Evolutionary conservation across 164 flowering plant species (phyloP).

Genomic region (Annona squamosa): DNA sequence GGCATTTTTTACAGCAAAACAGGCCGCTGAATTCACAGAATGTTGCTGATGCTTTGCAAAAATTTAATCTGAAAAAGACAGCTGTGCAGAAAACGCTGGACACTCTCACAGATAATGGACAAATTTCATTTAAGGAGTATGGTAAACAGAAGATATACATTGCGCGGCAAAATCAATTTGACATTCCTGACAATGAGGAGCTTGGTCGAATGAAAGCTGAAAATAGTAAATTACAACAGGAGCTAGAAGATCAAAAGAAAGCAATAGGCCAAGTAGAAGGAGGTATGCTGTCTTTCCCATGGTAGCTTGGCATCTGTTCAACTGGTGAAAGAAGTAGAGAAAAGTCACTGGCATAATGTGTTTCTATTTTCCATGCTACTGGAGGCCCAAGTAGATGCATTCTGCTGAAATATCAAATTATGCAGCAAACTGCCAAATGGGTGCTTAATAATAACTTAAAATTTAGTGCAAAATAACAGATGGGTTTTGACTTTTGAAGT

Average conservation of each 20-base stretch:
- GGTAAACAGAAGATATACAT: slow-evolving; percentile 94
- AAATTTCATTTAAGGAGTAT: slow-evolving; percentile 57
- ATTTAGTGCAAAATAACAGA: neutral
- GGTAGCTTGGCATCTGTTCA: too few species aligned
- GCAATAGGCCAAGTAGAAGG: slow-evolving; percentile 60
- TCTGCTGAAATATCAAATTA: neutral
- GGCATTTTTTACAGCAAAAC: slow-evolving; percentile 60
- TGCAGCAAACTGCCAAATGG: neutral
- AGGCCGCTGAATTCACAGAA: slow-evolving; percentile 86
- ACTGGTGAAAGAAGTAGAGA: too few species aligned
- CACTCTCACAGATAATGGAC: slow-evolving; percentile 20
- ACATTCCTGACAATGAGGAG: slow-evolving; percentile 79
- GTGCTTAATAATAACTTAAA: neutral
- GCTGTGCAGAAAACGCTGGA: slow-evolving; percentile 83
- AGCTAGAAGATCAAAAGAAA: slow-evolving; percentile 51
- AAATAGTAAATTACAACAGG: slow-evolving; percentile 59
- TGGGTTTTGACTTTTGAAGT: neutral
- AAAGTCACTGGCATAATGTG: neutral
- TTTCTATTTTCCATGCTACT: neutral
- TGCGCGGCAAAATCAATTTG: slow-evolving; percentile 87
- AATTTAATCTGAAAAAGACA: slow-evolving; percentile 86
- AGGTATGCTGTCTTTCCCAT: slow-evolving; percentile 32
- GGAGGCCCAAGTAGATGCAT: neutral
- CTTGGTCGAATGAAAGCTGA: slow-evolving; percentile 79
- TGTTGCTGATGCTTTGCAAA: slow-evolving; percentile 88